A percentile compares a stretch with the other conserved stretches of the same genome.
Conservation (phyloP, 371 early-diverging fungal genomes). For the Ordospora pajunii region DNA sequence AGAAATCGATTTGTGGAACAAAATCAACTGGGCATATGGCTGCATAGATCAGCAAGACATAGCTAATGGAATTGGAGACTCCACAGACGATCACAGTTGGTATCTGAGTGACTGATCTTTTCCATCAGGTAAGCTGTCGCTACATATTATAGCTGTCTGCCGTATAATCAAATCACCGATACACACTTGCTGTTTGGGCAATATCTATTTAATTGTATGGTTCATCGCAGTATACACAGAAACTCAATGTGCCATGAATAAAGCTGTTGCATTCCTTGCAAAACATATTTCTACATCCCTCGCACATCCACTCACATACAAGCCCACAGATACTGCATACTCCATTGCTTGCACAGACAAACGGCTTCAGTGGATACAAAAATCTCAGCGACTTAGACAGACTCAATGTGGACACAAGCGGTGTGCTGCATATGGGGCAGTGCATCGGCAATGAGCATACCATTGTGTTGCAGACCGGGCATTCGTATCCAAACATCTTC, state of each 20-base stretch:
- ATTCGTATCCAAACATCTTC: conserved; percentile 40
- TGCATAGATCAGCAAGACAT: no score
- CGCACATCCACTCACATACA: conserved; percentile 23
- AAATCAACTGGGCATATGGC: neutral
- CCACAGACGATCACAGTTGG: no score
- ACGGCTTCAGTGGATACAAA: conserved; percentile 43
- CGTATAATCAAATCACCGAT: no score
- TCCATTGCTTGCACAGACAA: conserved; percentile 3
- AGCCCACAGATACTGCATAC: conserved; percentile 30
- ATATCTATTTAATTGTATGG: neutral
- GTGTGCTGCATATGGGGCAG: conserved; percentile 54
- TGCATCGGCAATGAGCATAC: conserved; percentile 52
- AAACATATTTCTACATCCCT: conserved; percentile 34
- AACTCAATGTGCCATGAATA: conserved; percentile 45
- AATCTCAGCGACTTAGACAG: conserved; percentile 43
- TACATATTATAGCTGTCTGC: no score
- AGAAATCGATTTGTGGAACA: neutral
- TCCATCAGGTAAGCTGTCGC: no score
- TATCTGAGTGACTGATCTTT: no score
- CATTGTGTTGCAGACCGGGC: conserved; percentile 54
- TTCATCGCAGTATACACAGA: conserved; percentile 53
- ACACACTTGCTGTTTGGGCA: no score
- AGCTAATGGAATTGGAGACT: no score
- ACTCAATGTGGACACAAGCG: conserved; percentile 51
- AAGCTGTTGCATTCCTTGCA: conserved; percentile 48